phyloP scores from a whole-genome alignment of 148 eudicot species.

The Suaeda aralocaspica region DNA sequence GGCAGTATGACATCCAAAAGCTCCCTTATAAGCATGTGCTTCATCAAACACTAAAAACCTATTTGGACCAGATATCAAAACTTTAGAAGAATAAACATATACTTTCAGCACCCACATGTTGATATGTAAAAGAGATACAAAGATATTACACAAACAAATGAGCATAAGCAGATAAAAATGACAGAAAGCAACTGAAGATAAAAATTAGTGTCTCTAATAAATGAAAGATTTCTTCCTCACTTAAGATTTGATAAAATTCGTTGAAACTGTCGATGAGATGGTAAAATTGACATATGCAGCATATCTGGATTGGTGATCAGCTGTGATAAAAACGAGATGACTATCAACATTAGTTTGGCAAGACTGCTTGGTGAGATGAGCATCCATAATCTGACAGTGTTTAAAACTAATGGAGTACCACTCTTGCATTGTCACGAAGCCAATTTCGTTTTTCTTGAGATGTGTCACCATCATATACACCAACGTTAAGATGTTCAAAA shows the following conservation, averaged over 20 bases:
- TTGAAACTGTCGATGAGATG: conserved; percentile 68
- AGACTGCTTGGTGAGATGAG: conserved; percentile 4
- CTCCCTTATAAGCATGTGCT: conserved; percentile 90
- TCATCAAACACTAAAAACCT: conserved; percentile 90
- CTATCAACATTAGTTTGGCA: conserved; percentile 13
- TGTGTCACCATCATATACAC: conserved; percentile 96
- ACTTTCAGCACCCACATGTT: not conserved
- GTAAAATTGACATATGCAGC: conserved; percentile 91
- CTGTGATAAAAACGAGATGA: conserved; percentile 47
- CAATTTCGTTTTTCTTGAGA: conserved; percentile 62
- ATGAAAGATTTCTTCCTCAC: conserved; percentile 35
- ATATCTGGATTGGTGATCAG: conserved; percentile 97
- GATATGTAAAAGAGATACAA: conserved; percentile 5
- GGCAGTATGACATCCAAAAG: conserved; percentile 94
- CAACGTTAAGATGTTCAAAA: conserved; percentile 51
- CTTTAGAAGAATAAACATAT: conserved; percentile 11
- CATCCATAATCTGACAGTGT: conserved; percentile 17
- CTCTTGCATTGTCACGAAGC: conserved; percentile 79
- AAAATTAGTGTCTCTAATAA: conserved; percentile 10
- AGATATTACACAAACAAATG: conserved; percentile 1
- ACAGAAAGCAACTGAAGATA: not conserved
- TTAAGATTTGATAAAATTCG: conserved; percentile 81
- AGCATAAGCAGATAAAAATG: conserved; percentile 8
- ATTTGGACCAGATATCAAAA: conserved; percentile 6
- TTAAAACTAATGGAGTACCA: conserved; percentile 45